Evolutionary conservation across 345 rosid genomes (phyloP).

Genomic region (Barbarea vulgaris): DNA sequence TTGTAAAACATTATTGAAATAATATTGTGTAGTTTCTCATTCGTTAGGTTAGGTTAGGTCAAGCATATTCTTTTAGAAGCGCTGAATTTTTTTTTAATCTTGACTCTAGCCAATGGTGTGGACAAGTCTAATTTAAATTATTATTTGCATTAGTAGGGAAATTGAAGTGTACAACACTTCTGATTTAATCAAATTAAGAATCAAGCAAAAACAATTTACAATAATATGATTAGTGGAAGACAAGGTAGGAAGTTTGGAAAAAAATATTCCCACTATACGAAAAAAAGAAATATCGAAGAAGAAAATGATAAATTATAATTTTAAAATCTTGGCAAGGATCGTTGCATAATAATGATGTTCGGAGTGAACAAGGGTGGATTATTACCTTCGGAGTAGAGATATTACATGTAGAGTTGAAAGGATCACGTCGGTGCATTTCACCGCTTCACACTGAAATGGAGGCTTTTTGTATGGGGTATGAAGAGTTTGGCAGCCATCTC

Average conservation of each 20-base stretch:
- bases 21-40: background rate
- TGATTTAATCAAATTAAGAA: background rate
- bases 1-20: background rate
- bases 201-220: background rate
- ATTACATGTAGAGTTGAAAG: too few relatives aligned
- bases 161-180: background rate
- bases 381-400: too few relatives aligned
- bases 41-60: background rate
- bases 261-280: background rate
- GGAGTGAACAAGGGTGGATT: too few relatives aligned
- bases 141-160: background rate
- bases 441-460: too few relatives aligned
- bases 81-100: background rate
- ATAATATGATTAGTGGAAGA: background rate
- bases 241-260: background rate
- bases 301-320: background rate
- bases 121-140: background rate
- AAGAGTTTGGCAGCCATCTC: too few relatives aligned
- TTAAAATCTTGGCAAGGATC: too few relatives aligned
- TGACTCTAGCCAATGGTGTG: background rate
- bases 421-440: too few relatives aligned
- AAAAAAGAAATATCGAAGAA: background rate
- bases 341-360: too few relatives aligned
- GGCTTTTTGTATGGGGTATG: too few relatives aligned
- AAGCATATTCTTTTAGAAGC: background rate